Conservation (phyloP, 2,329 filamentous ascomycete genomes). For the Plectosphaerella sp. region DNA sequence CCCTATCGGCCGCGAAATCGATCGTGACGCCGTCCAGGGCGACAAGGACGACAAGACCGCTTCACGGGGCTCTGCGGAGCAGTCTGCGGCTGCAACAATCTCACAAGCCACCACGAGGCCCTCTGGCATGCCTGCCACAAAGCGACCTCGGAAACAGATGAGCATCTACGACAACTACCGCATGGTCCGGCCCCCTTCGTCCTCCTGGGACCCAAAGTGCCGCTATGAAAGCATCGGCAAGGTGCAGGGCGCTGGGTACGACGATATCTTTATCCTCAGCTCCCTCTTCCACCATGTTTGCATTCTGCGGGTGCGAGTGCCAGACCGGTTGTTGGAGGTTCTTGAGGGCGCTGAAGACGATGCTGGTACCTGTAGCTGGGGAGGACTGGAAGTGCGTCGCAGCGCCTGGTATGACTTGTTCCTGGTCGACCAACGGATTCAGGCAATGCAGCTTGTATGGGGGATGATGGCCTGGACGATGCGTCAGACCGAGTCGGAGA, state of each 20-base stretch:
- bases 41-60: conserved; percentile 36
- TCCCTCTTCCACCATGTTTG: conserved; percentile 59
- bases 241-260: conserved; percentile 38
- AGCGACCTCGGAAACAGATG: conserved; percentile 50
- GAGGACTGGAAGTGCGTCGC: conserved; percentile 49
- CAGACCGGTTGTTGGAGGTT: conserved; percentile 45
- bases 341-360: conserved; percentile 40
- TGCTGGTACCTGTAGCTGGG: conserved; percentile 39
- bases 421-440: conserved; percentile 44
- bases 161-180: conserved; percentile 61
- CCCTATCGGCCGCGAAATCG: conserved; percentile 57
- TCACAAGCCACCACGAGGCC: conserved; percentile 9
- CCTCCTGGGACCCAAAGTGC: conserved; percentile 57
- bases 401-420: conserved; percentile 61
- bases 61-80: neutral
- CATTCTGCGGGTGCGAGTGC: conserved; percentile 55
- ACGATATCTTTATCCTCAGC: conserved; percentile 60
- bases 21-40: conserved; percentile 38
- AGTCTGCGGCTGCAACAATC: conserved; percentile 3
- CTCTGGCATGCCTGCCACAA: conserved; percentile 24
- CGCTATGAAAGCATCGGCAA: conserved; percentile 55
- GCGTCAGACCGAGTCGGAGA: conserved; percentile 31
- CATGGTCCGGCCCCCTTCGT: conserved; percentile 53
- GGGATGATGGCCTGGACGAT: conserved; percentile 57
- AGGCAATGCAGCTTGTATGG: conserved; percentile 55